Base-by-base conservation (phyloP, 768 basidiomycete species). In the Leucosporidium creatinivorum region DNA sequence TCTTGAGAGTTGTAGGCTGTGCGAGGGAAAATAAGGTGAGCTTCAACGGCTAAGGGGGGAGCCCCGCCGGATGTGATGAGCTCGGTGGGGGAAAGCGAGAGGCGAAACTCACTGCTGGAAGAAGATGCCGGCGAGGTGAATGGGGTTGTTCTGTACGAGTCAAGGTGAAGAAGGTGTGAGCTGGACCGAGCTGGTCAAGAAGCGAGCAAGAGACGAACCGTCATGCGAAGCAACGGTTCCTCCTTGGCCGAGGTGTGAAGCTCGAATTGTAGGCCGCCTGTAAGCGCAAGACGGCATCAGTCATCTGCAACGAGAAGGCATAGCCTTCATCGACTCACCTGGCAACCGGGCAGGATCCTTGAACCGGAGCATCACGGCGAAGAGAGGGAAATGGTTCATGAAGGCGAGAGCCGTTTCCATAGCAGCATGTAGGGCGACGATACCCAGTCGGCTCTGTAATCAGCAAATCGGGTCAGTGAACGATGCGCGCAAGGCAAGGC, bases 341-440 rank as follows among this genome's bases (percentile, higher is more conserved):
- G 94, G 91, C 12, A 96, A 75, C 33, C 94, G 82, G 73, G 83
- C 82, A 1, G 91, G 86, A 75, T 94, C 91, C 77, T 97, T 96
- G 12, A 86, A 71, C 31, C 90, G 82, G 36, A 97, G 77, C 83
- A 93, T 85, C 33, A 97, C 77, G 0, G 87, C 88, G 77, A 97
- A 97, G 4, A 98, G 80, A 1, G 94, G 93, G 70, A 96, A 96
- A 70, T 91, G 87, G 69, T 96, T 93, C 82, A 98, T 84, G 70
- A 92, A 86, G 0, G 85, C 86, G 28, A 93, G 80, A 3, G 83
- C 77, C 0, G 84, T 85, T 71, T 89, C 86, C 36, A 92, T 78
- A 12, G 76, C 76, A 0, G 86, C 87, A 71, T 90, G 85, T 3
- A 85, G 67, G 1, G 83, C 70, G 17, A 91, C 82, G 9, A 85